Evolutionary conservation across 148 eudicot genomes (phyloP), one percentile per base, ranked within the genome.

Genomic region (Cornus kousa): DNA sequence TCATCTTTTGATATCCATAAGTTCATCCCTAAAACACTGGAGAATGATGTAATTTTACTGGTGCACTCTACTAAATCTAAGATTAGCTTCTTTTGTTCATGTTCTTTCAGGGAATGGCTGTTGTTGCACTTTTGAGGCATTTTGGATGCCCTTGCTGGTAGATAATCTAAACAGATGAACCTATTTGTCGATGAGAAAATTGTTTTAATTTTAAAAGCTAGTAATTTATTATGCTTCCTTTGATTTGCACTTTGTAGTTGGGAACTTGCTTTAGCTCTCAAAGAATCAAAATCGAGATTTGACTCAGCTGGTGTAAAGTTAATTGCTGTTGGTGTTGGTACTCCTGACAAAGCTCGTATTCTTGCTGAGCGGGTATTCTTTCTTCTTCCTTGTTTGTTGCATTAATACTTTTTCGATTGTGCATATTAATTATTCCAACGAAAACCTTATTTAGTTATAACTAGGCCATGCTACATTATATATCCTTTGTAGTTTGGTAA

Each of bases 91-190:
- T 19, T 71, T 6, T 43, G 48, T 43, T 43, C 48, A 43, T 43
- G 48, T 43, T 43, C 48, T 43, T 84, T 35, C 84, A 95, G 98
- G 98, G 96, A 80, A 81, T 91, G 13, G 94, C 98, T 20, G 97
- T 95, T 14, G 93, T 95, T 78, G 97, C 97, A 35, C 89, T 95
- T 73, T 72, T 93, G 87, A 89, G 99, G 86, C 98, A 95, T 77
- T 95, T 93, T 86, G 99, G 99, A 79, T 95, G 99, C 77, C 75
- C 85, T 83, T 95, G 98, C 90, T 86, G 98, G 98, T 95, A 89
- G 69, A 70, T 55, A 53, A 32, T 57, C 31, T 31, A 81, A 72
- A 80, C 8, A 6, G 48, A 6, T 6, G 48, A 43, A 43, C 68
- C 73, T 9, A 31, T 35, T 55, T 23, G 40, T 65, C 70, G 13